phyloP scores from a whole-genome alignment of 1,139 yeast genomes.

The Geotrichum macrosporum region DNA sequence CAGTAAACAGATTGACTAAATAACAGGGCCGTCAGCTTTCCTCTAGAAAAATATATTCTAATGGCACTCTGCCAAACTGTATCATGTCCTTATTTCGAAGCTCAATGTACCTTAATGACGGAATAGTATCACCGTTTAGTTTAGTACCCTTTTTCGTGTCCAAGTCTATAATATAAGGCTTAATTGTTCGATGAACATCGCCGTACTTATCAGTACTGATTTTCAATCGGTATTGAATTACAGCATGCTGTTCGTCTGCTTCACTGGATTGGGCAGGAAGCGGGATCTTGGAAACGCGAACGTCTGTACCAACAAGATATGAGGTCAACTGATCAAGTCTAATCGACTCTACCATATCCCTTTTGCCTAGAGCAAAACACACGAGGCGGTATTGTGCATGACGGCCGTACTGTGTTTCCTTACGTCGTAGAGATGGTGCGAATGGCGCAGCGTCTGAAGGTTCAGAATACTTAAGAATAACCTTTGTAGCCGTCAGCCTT shows the following conservation, averaged over 20 bases:
- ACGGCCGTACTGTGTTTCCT: conserved; percentile 21
- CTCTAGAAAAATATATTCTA: conserved; percentile 36
- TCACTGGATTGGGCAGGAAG: conserved; percentile 44
- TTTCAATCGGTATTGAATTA: conserved; percentile 45
- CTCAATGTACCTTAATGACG: conserved; percentile 47
- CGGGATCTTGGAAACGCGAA: conserved; percentile 43
- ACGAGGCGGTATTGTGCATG: conserved; percentile 27
- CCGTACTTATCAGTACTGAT: conserved; percentile 28
- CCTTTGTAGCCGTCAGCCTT: conserved; percentile 37
- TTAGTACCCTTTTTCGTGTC: conserved; percentile 53
- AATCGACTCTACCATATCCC: conserved; percentile 32
- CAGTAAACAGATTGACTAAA: background rate
- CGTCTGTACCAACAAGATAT: conserved; percentile 48
- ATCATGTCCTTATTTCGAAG: conserved; percentile 47
- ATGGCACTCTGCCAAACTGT: conserved; percentile 42
- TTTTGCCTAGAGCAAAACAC: conserved; percentile 31
- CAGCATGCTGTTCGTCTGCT: conserved; percentile 48
- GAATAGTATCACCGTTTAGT: conserved; percentile 46
- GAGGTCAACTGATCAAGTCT: conserved; percentile 36
- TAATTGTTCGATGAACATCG: conserved; percentile 25
- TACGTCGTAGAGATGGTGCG: conserved; percentile 34
- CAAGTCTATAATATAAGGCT: conserved; percentile 50
- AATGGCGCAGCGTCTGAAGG: conserved; percentile 40
- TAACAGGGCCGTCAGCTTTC: conserved; percentile 5
- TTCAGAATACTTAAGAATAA: conserved; percentile 44